Evolutionary conservation across 2,329 filamentous ascomycete species (phyloP).

Genomic region (Colletotrichum sp.): DNA sequence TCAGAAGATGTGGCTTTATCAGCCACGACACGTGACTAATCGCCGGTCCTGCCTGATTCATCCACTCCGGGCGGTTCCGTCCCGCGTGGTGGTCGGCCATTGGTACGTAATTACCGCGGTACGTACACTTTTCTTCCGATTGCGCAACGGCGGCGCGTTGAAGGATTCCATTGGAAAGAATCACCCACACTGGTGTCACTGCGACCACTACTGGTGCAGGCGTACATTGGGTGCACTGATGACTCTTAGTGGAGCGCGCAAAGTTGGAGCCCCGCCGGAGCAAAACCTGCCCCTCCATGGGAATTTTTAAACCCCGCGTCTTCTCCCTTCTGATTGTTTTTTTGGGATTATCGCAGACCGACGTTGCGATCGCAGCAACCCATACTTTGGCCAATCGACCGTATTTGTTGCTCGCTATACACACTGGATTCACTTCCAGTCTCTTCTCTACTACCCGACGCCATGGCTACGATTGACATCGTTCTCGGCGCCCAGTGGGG

Average conservation of each 20-base stretch:
- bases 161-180: background rate
- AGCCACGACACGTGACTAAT: background rate
- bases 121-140: slow-evolving; percentile 7
- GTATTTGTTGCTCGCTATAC: slow-evolving; percentile 11
- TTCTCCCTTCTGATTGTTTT: slow-evolving; percentile 19
- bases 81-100: background rate
- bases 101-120: slow-evolving; percentile 5
- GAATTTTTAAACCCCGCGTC: slow-evolving; percentile 21
- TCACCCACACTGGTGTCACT: background rate
- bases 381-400: slow-evolving; percentile 12
- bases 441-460: background rate
- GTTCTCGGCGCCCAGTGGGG: slow-evolving; percentile 43
- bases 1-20: fast-evolving
- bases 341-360: slow-evolving; percentile 21
- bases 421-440: background rate
- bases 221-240: too few relatives aligned
- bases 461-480: slow-evolving; percentile 30
- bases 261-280: slow-evolving; percentile 11
- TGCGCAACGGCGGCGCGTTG: background rate
- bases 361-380: slow-evolving; percentile 22
- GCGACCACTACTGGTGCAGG: too few relatives aligned
- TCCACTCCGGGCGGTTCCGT: slow-evolving; percentile 11
- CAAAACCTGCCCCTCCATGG: slow-evolving; percentile 22
- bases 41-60: background rate
- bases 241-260: background rate